Conservation (phyloP, 1,139 yeast species). For the Saccharomyces hybrid region DNA sequence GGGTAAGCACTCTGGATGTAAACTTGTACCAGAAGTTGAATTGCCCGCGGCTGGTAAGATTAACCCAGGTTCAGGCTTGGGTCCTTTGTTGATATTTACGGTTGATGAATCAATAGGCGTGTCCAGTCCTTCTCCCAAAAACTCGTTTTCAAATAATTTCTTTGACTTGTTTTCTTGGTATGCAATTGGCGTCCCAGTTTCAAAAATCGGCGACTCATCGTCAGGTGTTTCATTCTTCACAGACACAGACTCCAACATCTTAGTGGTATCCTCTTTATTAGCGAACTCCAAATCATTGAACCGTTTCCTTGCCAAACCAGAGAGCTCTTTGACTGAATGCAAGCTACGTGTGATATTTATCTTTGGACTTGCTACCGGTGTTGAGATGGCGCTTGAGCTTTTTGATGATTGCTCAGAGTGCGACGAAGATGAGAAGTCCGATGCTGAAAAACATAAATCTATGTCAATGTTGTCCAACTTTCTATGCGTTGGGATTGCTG, state of each 20-base stretch:
- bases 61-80: background rate
- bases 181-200: constrained; percentile 3
- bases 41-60: background rate
- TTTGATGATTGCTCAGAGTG: constrained; percentile 3
- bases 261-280: background rate
- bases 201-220: background rate
- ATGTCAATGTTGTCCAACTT: constrained; percentile 3
- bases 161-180: background rate
- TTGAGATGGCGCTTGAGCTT: constrained; percentile 7
- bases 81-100: background rate
- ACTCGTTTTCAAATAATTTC: background rate
- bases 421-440: constrained; percentile 3
- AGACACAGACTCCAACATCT: background rate
- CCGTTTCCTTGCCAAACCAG: background rate
- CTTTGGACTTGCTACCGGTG: constrained; percentile 12
- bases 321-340: background rate
- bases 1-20: background rate
- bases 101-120: background rate
- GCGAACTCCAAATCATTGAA: background rate
- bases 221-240: background rate
- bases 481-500: constrained; percentile 3
- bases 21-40: background rate
- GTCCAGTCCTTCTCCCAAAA: background rate
- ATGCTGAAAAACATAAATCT: background rate
- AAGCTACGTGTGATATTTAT: background rate